Base-by-base conservation (phyloP, 805 yeast genomes). In the Cyberlindnera americana region DNA sequence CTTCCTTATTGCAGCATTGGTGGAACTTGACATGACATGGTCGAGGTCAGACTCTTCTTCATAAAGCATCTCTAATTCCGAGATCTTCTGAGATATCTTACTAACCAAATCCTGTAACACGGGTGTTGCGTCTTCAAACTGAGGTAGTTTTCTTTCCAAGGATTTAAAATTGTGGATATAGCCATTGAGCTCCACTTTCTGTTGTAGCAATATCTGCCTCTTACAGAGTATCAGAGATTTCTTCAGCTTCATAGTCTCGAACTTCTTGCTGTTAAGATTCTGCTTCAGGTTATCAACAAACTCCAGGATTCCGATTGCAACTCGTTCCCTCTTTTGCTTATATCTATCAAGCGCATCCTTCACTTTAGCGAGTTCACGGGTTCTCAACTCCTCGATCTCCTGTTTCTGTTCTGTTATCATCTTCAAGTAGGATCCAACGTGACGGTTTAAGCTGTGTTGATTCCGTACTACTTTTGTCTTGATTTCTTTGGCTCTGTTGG, bases 401-500 rank as follows among this genome's bases (percentile, higher is more conserved):
- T 69, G 73, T 49, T 78, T 77, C 54, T 85, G 95, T 53, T 84
- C 89, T 3, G 89, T 77, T 26, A 88, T 88, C 83, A 84, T 83
- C 61, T 81, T 81, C 54, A 86, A 64, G 55, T 88, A 89, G 4
- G 90, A 81, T 0, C 93, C 88, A 31, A 88, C 90, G 62, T 87
- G 96, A 30, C 91, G 68, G 54, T 82, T 86, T 45, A 89, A 69
- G 42, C 78, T 81, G 37, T 79, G 88, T 46, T 78, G 80, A 56
- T 89, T 89, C 45, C 93, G 63, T 3, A 75, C 70, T 3, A 85
- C 67, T 50, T 85, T 86, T 0, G 96, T 90, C 56, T 85, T 85
- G 50, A 90, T 90, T 49, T 83, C 89, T 56, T 89, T 89, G 13
- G 96, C 97, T 29, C 96, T 67, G 57, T 88, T 80, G 0, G 97